Evolutionary conservation across 192 early-diverging fungal species (phyloP), one percentile per base, ranked within the genome.

Genomic region (Jimgerdemannia flammicorona): DNA sequence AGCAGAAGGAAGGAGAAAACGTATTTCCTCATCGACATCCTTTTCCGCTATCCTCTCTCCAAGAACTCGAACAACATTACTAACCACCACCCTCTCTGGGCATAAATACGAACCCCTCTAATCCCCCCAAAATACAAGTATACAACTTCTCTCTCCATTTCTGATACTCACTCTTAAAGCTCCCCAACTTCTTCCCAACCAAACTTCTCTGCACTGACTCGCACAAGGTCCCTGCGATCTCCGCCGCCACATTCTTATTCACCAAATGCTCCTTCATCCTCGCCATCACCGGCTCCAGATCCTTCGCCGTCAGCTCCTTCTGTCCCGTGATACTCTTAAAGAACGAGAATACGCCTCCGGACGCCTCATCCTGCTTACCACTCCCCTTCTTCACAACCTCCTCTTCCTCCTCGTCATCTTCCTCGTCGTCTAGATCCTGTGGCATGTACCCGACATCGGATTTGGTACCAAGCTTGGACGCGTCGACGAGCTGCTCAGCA

Each of bases 241-340:
- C 93, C 1, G 92, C 88, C 0, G 97, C 97, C 2, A 98, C 97
- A 78, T 98, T 98, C 83, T 97, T 96, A 78, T 88, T 89, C 65
- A 97, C 89, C 72, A 98, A 77, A 78, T 97, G 96, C 75, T 96
- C 93, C 75, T 93, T 93, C 93, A 98, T 96, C 75, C 91, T 94
- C 43, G 86, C 84, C 86, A 98, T 87, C 4, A 92, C 88, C n/a
- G 93, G 93, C 3, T 89, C 90, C 66, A 98, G 82, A 43, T 87
- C 85, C 40, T 91, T 89, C 11, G 84, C 84, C 17, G 88, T 91
- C 75, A 98, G 87, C 72, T 91, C 88, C 71, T 88, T 86, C 41
- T 91, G 90, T 18, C 90, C 87, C 4, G 92, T 90, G 77, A 95
- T 85, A 64, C 72, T 88, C 77, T 89, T 88, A 74, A 96, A 91